A percentile compares a stretch with the other conserved stretches of the same genome.
phyloP scores from a whole-genome alignment of 2,329 filamentous ascomycete species.

The Aspergillus melleus region DNA sequence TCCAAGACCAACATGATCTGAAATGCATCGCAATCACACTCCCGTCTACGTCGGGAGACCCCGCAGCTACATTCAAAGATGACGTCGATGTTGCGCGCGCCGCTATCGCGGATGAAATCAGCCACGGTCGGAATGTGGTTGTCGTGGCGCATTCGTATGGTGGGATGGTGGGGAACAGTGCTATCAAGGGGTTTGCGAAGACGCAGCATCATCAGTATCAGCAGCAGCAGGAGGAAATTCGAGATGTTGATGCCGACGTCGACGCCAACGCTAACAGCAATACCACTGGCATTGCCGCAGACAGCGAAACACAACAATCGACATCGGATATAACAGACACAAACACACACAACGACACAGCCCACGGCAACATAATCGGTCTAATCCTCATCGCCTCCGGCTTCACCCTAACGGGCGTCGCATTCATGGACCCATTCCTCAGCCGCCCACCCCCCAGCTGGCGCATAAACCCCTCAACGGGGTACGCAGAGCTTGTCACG shows the following conservation, averaged over 20 bases:
- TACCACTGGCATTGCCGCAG: not conserved
- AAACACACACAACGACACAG: not conserved
- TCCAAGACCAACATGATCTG: slow-evolving; percentile 32
- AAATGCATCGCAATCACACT: slow-evolving; percentile 41
- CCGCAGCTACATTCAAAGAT: slow-evolving; percentile 41
- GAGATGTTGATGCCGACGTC: too few species aligned
- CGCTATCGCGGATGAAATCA: slow-evolving; percentile 38
- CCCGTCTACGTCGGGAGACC: slow-evolving; percentile 39
- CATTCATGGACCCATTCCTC: slow-evolving; percentile 45
- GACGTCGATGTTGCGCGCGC: slow-evolving; percentile 44
- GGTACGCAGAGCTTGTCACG: slow-evolving; percentile 42
- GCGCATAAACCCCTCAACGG: slow-evolving; percentile 41
- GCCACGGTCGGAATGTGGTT: slow-evolving; percentile 45
- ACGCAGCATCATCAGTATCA: slow-evolving; percentile 12
- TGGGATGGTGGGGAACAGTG: slow-evolving; percentile 49
- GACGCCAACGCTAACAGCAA: not conserved
- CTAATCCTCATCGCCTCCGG: slow-evolving; percentile 49
- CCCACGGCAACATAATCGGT: slow-evolving; percentile 44
- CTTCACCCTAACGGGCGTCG: slow-evolving; percentile 38
- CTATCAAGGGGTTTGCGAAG: slow-evolving; percentile 45
- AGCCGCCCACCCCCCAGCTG: slow-evolving; percentile 47
- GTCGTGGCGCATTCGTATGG: slow-evolving; percentile 54
- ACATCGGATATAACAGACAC: not conserved
- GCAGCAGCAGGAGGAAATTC: too few species aligned
- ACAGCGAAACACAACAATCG: too few species aligned